phyloP scores from a whole-genome alignment of 1,284 basidiomycete genomes.

The Fomitopsis betulina region DNA sequence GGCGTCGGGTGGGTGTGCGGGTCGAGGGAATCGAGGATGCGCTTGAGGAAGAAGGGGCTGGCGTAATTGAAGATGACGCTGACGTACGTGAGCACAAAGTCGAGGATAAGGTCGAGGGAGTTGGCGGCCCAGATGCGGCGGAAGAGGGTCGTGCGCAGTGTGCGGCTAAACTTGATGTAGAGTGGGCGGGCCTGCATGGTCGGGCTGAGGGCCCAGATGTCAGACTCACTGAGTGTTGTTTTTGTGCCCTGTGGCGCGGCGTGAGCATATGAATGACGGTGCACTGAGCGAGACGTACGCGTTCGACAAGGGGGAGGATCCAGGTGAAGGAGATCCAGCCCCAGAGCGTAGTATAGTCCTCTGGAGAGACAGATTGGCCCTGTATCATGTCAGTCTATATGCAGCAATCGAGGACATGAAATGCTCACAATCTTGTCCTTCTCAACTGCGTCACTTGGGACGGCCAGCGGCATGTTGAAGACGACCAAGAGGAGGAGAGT shows the following conservation, averaged over 20 bases:
- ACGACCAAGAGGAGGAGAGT: slow-evolving; percentile 39
- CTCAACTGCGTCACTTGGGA: slow-evolving; percentile 46
- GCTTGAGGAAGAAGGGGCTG: slow-evolving; percentile 65
- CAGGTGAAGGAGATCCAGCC: slow-evolving; percentile 81
- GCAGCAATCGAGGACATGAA: not conserved
- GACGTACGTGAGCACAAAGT: slow-evolving; percentile 59
- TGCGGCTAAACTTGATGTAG: slow-evolving; percentile 53
- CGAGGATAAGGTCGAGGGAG: slow-evolving; percentile 67
- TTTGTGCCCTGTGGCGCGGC: slow-evolving; percentile 41
- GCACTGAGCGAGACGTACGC: slow-evolving; percentile 25
- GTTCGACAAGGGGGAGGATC: slow-evolving; percentile 65
- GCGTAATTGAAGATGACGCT: slow-evolving; percentile 69
- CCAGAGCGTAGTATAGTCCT: slow-evolving; percentile 75
- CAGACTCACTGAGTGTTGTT: slow-evolving; percentile 60
- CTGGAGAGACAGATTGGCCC: slow-evolving; percentile 55
- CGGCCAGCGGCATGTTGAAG: slow-evolving; percentile 51
- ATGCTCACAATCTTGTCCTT: slow-evolving; percentile 47
- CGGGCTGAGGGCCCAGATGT: slow-evolving; percentile 70
- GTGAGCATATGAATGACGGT: not conserved
- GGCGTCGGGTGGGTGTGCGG: slow-evolving; percentile 27
- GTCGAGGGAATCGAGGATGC: slow-evolving; percentile 42
- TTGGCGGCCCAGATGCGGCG: slow-evolving; percentile 64
- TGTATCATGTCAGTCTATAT: slow-evolving; percentile 17
- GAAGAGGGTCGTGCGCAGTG: slow-evolving; percentile 48
- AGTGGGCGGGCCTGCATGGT: slow-evolving; percentile 64